phyloP scores from a whole-genome alignment of 1,284 basidiomycete genomes.

The Vanrija humicola region DNA sequence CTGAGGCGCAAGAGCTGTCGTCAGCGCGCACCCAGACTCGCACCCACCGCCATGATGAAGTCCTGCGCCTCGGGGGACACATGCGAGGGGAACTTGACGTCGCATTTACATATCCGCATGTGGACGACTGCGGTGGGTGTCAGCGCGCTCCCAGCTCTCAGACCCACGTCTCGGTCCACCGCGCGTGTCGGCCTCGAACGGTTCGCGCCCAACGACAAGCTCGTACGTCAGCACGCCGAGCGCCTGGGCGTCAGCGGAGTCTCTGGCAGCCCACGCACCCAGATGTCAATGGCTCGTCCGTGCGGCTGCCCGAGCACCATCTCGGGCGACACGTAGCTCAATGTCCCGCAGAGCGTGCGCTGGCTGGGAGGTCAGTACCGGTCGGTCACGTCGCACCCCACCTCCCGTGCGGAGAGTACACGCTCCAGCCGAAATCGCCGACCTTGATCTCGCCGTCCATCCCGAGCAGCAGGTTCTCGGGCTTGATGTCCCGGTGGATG shows the following conservation, averaged over 20 bases:
- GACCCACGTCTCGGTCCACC: conserved; percentile 28
- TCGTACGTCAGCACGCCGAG: conserved; percentile 93
- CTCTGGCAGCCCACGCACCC: conserved; percentile 18
- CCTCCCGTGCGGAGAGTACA: conserved; percentile 70
- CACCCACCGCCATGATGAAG: conserved; percentile 59
- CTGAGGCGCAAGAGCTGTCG: conserved; percentile 74
- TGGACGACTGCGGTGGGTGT: conserved; percentile 27
- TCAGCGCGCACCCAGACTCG: not conserved
- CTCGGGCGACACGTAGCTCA: conserved; percentile 94
- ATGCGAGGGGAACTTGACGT: conserved; percentile 65
- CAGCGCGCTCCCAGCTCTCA: not conserved
- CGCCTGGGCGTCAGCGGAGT: conserved; percentile 61
- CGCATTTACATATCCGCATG: conserved; percentile 53
- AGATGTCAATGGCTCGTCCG: conserved; percentile 37
- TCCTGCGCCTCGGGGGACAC: conserved; percentile 61
- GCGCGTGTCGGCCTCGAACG: conserved; percentile 65
- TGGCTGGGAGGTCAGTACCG: conserved; percentile 41
- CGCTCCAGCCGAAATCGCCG: conserved; percentile 98
- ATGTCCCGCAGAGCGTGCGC: conserved; percentile 84
- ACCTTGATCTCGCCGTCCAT: conserved; percentile 97
- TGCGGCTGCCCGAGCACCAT: conserved; percentile 74
- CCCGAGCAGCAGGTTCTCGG: conserved; percentile 84
- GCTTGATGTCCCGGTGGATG: conserved; percentile 99
- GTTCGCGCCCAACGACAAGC: conserved; percentile 83
- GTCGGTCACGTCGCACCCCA: no score